phyloP scores from a whole-genome alignment of 2,329 filamentous ascomycete genomes.

The Penicillium sp. region DNA sequence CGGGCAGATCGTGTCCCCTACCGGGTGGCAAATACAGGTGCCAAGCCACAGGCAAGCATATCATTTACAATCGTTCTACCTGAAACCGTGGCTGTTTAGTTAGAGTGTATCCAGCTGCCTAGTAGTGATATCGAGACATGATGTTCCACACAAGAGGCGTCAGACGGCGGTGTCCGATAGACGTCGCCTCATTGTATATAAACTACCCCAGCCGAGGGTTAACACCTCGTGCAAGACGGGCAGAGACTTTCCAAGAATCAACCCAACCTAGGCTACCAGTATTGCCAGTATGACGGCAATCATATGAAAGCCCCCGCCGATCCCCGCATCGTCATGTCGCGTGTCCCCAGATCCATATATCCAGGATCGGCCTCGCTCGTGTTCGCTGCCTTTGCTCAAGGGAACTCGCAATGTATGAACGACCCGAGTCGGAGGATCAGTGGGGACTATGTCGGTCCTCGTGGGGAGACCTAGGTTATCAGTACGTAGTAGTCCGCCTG shows the following conservation, averaged over 20 bases:
- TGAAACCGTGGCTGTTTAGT: background rate
- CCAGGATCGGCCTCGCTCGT: background rate
- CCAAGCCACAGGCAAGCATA: background rate
- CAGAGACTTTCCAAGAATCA: background rate
- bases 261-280: background rate
- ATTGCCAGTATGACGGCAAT: background rate
- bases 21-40: background rate
- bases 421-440: background rate
- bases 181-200: background rate
- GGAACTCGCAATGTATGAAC: background rate
- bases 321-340: background rate
- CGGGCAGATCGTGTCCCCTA: background rate
- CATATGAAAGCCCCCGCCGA: background rate
- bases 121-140: background rate
- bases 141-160: background rate
- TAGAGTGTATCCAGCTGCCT: background rate
- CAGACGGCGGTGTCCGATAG: background rate
- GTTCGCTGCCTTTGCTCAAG: background rate
- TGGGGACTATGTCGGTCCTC: background rate
- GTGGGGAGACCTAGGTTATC: background rate
- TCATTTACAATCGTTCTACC: background rate
- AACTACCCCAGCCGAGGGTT: background rate
- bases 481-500: background rate
- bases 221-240: background rate
- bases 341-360: background rate